Conservation (phyloP, 2,329 filamentous ascomycete species). For the Talaromyces albobiverticillius region DNA sequence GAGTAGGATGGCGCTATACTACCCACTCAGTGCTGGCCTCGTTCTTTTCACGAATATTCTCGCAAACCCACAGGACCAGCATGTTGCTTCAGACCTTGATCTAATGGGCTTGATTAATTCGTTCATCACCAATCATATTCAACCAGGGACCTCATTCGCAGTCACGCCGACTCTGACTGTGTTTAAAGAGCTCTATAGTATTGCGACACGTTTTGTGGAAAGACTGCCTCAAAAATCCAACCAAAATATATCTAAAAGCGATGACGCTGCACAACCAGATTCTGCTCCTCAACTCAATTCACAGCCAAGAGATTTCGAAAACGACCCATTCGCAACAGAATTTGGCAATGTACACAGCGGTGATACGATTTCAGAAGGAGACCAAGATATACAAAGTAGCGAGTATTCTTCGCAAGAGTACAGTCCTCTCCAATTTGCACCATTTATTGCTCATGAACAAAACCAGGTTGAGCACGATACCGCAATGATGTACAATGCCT, state of each 20-base stretch:
- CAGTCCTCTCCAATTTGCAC: background rate
- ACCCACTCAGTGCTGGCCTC: constrained; percentile 7
- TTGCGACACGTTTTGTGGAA: constrained; percentile 4
- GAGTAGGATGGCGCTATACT: constrained; percentile 2
- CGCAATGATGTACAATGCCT: background rate
- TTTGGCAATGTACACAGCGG: background rate
- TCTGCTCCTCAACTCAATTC: background rate
- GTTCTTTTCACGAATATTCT: constrained; percentile 12
- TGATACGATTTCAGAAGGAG: too few species aligned
- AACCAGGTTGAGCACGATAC: background rate
- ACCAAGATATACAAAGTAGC: background rate
- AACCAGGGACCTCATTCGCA: constrained; percentile 6
- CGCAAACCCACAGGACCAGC: constrained; percentile 9
- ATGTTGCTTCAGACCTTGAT: constrained; percentile 3
- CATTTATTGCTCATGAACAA: background rate
- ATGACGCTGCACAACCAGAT: too few species aligned
- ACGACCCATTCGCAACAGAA: background rate
- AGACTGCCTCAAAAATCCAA: background rate
- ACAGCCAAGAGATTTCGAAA: background rate
- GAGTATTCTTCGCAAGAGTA: background rate
- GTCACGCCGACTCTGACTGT: constrained; percentile 3
- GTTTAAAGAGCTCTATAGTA: constrained; percentile 9
- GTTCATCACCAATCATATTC: constrained; percentile 2
- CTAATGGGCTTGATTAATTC: constrained; percentile 1
- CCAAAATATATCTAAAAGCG: constrained; percentile 2